Conservation (phyloP, 2,329 filamentous ascomycete genomes). For the Hypoxylon sp. region DNA sequence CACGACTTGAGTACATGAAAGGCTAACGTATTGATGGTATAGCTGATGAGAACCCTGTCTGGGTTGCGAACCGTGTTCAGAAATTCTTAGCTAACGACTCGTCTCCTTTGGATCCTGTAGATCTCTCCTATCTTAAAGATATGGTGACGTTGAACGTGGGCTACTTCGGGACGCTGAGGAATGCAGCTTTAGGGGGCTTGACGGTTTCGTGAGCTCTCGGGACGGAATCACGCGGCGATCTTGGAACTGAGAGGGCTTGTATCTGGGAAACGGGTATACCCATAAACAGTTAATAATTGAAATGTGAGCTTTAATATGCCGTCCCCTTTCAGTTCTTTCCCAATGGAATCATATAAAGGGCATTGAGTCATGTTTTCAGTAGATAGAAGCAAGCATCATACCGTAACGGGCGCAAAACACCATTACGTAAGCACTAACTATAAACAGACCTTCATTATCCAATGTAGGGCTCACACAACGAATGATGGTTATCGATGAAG, state of each 20-base stretch:
- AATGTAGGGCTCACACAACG: too few species aligned
- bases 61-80: conserved; percentile 47
- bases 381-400: neutral
- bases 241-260: neutral
- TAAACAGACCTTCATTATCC: too few species aligned
- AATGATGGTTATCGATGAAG: too few species aligned
- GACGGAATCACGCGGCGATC: neutral
- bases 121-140: conserved; percentile 45
- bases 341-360: neutral
- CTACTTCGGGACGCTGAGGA: conserved; percentile 46
- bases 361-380: too few species aligned
- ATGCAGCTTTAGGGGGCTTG: conserved; percentile 47
- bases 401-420: neutral
- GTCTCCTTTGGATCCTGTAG: conserved; percentile 36
- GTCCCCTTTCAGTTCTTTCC: neutral
- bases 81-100: conserved; percentile 44
- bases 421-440: too few species aligned
- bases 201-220: conserved; percentile 12
- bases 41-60: conserved; percentile 50
- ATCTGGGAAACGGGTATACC: neutral
- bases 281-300: neutral
- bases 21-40: conserved; percentile 1
- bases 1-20: neutral
- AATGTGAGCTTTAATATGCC: neutral
- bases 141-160: conserved; percentile 47